These are phyloP conservation scores for Lanmaoa pseudosensibilis DNA, from an alignment of 768 basidiomycete species.

Conservation along the genomic window DNA sequence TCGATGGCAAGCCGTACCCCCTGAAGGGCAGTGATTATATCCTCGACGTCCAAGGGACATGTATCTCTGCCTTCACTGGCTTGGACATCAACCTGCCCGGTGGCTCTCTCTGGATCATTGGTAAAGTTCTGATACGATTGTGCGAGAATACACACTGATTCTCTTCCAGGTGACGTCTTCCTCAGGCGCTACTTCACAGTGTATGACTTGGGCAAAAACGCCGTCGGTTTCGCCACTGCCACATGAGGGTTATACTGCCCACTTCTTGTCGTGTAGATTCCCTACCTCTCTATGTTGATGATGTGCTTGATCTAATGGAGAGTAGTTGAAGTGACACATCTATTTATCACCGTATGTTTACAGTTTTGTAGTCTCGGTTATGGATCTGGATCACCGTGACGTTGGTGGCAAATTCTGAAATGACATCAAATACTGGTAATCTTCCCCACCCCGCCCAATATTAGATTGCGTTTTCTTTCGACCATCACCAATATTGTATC, in stretches of 20 bases:
- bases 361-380: not conserved
- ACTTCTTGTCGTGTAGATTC: slow-evolving; percentile 1
- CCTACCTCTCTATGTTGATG: not conserved
- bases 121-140: slow-evolving; percentile 39
- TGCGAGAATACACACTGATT: slow-evolving; percentile 5
- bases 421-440: not conserved
- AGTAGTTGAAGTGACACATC: not conserved
- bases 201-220: slow-evolving; percentile 75
- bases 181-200: slow-evolving; percentile 90
- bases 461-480: not conserved
- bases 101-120: slow-evolving; percentile 86
- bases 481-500: not conserved
- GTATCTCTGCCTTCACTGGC: slow-evolving; percentile 91
- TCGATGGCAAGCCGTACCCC: slow-evolving; percentile 76
- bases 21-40: slow-evolving; percentile 87
- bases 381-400: not conserved
- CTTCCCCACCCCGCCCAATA: not conserved
- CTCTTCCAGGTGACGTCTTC: slow-evolving; percentile 73
- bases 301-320: slow-evolving; percentile 16
- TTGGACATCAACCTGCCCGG: slow-evolving; percentile 86
- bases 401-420: not conserved
- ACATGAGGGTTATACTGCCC: slow-evolving; percentile 22
- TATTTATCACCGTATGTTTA: not conserved
- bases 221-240: slow-evolving; percentile 78
- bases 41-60: slow-evolving; percentile 86